Evolutionary conservation across 495 filamentous ascomycete species (phyloP).

Genomic region (Hypoxylon rickii): DNA sequence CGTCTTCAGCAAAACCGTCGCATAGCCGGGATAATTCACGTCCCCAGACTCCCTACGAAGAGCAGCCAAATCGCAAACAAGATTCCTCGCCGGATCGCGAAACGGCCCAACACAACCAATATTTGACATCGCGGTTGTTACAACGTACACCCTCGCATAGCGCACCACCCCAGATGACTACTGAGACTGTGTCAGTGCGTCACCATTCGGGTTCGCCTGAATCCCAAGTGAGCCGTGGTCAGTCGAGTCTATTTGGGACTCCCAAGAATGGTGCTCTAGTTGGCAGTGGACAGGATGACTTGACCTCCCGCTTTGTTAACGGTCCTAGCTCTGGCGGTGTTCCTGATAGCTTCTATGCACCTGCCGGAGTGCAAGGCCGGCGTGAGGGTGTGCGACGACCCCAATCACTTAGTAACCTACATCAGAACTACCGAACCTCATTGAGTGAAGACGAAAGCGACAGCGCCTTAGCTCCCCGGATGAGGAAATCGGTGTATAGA

Average conservation of each 20-base stretch:
- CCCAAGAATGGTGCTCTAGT: conserved; percentile 44
- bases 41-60: conserved; percentile 25
- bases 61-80: conserved; percentile 28
- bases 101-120: conserved; percentile 45
- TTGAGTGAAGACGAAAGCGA: conserved; percentile 46
- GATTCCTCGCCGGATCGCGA: conserved; percentile 33
- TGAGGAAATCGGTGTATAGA: conserved; percentile 32
- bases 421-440: conserved; percentile 27
- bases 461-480: conserved; percentile 43
- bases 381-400: conserved; percentile 39
- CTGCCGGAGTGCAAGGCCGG: conserved; percentile 15
- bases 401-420: conserved; percentile 45
- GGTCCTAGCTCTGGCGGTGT: conserved; percentile 43
- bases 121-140: conserved; percentile 62
- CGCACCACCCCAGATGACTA: conserved; percentile 63
- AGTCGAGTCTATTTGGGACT: conserved; percentile 47
- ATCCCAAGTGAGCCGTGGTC: conserved; percentile 39
- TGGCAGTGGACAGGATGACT: conserved; percentile 51
- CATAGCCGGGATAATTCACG: conserved; percentile 26
- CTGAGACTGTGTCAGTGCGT: conserved; percentile 57
- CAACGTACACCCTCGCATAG: conserved; percentile 60
- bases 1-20: conserved; percentile 36
- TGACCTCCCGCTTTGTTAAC: conserved; percentile 58
- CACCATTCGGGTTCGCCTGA: conserved; percentile 48
- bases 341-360: conserved; percentile 32